phyloP scores from a whole-genome alignment of 306 rosid genomes.

The Malus domestica region ASM211411v1 NC_041800.1:20186233-20186732 shows the following conservation, averaged over 20 bases:
- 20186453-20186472: neutral
- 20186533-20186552: slow-evolving; percentile 5
- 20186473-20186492: neutral
- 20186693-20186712: neutral
- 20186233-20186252: neutral
- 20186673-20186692: neutral
- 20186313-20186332: neutral
- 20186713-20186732: neutral
- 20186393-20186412: neutral
- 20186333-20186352: neutral
- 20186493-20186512: neutral
- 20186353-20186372: neutral
- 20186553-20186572: slow-evolving; percentile 12
- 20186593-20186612: slow-evolving; percentile 8
- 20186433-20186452: neutral
- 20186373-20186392: neutral
- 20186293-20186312: neutral
- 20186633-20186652: slow-evolving; percentile 1
- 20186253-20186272: neutral
- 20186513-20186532: neutral
- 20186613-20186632: neutral
- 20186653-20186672: neutral
- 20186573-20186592: slow-evolving; percentile 14
- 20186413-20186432: neutral
- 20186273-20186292: neutral